Base-by-base conservation (phyloP, 805 yeast species). In the Starmerella riodocensis region DNA sequence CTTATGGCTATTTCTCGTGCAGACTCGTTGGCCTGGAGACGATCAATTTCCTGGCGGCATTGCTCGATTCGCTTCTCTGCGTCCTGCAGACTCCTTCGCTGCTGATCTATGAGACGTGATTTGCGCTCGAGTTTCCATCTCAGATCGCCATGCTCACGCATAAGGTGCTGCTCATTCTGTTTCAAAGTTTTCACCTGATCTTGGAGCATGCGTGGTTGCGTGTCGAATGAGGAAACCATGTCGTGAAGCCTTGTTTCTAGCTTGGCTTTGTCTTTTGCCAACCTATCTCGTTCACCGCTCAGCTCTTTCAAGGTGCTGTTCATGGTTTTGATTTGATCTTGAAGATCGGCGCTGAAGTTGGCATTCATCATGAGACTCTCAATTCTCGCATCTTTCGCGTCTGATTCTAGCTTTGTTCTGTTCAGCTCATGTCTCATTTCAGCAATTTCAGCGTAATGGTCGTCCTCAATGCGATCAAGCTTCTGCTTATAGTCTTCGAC, bases 271-370 rank as follows among this genome's bases (percentile, higher is more conserved):
- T 74, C 70, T 22, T 61, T 63, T 39, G 74, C 58, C 38, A 83
- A 59, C 26, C 65, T 66, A 50, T 76, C 78, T 46, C 85, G 70
- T 50, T 82, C 91, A 4, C 53, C 60, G 1, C 73, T 59, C 25
- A 84, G 61, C 36, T 76, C 78, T 29, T 69, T 74, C 45, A 80
- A 67, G 4, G 78, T 65, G 9, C 70, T 68, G 37, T 74, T 68
- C 52, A 82, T 59, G 1, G 73, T 67, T 9, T 62, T 63, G 1
- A 77, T 67, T 55, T 79, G 84, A 12, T 33, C 24, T 23, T 43
- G 45, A 4, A 42, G 34, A n/a, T 40, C 47, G 5, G 25, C 24
- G 16, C 32, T 28, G 18, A 32, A 32, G 3, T 29, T 32, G 6
- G 41, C 41, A 14, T 37, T 32, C 28, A 33, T 19, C 2, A 29